Evolutionary conservation across 768 basidiomycete genomes (phyloP).

Genomic region (Phylloporus sp.): DNA sequence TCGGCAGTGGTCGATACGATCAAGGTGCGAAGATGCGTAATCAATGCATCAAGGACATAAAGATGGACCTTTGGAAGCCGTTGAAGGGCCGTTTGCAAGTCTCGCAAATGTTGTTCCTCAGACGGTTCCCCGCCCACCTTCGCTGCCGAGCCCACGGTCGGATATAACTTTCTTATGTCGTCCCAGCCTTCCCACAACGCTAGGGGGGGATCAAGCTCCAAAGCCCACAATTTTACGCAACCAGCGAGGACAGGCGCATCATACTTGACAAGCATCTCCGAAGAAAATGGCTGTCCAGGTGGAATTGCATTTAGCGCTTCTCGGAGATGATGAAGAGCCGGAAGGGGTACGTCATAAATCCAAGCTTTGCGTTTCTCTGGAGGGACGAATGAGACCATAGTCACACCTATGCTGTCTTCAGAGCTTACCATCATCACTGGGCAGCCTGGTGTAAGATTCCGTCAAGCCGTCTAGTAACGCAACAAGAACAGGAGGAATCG

Average conservation of each 20-base stretch:
- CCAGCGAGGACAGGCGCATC: conserved; percentile 87
- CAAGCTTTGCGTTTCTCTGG: conserved; percentile 83
- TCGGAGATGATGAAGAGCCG: conserved; percentile 79
- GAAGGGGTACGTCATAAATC: conserved; percentile 92
- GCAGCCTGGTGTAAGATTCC: conserved; percentile 56
- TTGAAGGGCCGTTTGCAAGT: conserved; percentile 58
- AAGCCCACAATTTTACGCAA: conserved; percentile 79
- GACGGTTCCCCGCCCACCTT: conserved; percentile 51
- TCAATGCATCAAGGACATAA: conserved; percentile 71
- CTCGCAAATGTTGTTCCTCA: conserved; percentile 59
- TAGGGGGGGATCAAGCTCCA: conserved; percentile 90
- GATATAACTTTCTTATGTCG: conserved; percentile 84
- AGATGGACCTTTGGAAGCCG: conserved; percentile 76
- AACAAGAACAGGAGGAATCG: conserved; percentile 69
- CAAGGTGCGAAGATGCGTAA: conserved; percentile 72
- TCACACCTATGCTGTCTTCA: not conserved
- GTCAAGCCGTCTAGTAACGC: conserved; percentile 62
- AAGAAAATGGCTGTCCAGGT: conserved; percentile 40
- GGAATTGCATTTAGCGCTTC: conserved; percentile 78
- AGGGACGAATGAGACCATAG: not conserved
- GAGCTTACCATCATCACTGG: conserved; percentile 59
- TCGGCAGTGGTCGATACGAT: conserved; percentile 65
- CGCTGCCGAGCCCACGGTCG: conserved; percentile 56
- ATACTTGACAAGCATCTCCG: conserved; percentile 63
- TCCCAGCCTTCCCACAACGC: conserved; percentile 89